A percentile compares a stretch with the other conserved stretches of the same genome.
Evolutionary conservation across 768 basidiomycete genomes (phyloP).

Genomic region (Psilocybe tampanensis): DNA sequence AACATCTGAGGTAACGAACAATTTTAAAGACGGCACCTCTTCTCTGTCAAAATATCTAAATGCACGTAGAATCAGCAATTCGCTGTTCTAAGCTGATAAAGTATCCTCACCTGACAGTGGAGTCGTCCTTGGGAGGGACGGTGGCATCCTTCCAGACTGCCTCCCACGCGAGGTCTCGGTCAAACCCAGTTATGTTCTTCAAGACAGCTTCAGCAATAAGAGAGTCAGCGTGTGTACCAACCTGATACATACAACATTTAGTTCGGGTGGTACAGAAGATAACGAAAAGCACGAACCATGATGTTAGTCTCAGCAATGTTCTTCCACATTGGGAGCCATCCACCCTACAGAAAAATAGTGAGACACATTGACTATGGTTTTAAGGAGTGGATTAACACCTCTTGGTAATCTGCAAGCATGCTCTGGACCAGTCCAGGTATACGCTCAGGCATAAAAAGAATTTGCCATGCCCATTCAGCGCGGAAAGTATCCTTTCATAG

Average conservation of each 20-base stretch:
- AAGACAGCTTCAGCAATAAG: constrained; percentile 71
- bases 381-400: constrained; percentile 41
- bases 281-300: constrained; percentile 49
- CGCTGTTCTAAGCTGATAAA: neutral
- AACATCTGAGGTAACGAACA: neutral
- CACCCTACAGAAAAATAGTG: constrained; percentile 42
- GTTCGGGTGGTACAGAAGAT: neutral
- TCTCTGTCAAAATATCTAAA: constrained; percentile 70
- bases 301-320: constrained; percentile 87
- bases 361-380: neutral
- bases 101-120: constrained; percentile 45
- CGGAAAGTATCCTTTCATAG: constrained; percentile 69
- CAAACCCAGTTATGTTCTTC: constrained; percentile 67
- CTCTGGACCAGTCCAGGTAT: constrained; percentile 74
- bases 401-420: constrained; percentile 78
- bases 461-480: constrained; percentile 78
- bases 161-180: constrained; percentile 66
- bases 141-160: constrained; percentile 77
- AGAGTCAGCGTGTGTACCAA: constrained; percentile 81
- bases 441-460: constrained; percentile 77
- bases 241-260: constrained; percentile 35
- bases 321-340: constrained; percentile 93
- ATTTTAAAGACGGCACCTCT: constrained; percentile 45
- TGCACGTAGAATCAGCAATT: neutral
- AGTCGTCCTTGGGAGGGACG: constrained; percentile 60